Conservation (phyloP, 2,329 filamentous ascomycete genomes). For the Cercospora zeae-maydis region DNA sequence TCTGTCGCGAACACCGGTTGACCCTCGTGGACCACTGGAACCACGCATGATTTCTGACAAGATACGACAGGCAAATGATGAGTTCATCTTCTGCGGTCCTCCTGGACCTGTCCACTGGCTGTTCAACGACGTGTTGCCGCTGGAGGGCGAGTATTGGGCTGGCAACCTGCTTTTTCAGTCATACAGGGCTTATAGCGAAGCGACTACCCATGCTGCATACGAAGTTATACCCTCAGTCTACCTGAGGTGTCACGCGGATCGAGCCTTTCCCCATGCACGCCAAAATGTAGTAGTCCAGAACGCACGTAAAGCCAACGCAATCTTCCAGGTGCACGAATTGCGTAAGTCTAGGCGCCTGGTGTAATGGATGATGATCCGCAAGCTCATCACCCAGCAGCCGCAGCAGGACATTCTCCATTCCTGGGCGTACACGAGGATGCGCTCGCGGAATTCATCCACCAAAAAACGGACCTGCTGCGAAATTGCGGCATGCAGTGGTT, state of each 20-base stretch:
- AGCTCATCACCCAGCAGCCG: neutral
- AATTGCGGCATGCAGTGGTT: neutral
- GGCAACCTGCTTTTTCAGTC: slow-evolving; percentile 1
- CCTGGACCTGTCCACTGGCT: neutral
- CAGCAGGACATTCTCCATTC: neutral
- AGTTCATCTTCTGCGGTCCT: neutral
- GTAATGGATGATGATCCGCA: neutral
- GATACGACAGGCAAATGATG: neutral
- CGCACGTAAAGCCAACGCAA: neutral
- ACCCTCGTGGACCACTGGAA: no score
- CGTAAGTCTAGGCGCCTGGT: neutral
- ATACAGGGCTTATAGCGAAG: slow-evolving; percentile 9
- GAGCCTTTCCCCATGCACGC: slow-evolving; percentile 1
- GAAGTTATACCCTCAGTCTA: slow-evolving; percentile 2
- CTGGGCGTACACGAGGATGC: neutral
- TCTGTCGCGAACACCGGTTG: neutral
- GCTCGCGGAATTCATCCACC: neutral
- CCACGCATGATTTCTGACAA: no score
- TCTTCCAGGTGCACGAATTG: neutral
- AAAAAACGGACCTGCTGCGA: neutral
- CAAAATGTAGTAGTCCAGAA: slow-evolving; percentile 4
- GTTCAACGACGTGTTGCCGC: neutral
- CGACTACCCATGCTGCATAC: slow-evolving; percentile 13
- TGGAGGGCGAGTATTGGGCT: neutral
- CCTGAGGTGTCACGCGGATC: slow-evolving; percentile 10